phyloP scores from a whole-genome alignment of 2,329 filamentous ascomycete species.

The Penicillium sp. region DNA sequence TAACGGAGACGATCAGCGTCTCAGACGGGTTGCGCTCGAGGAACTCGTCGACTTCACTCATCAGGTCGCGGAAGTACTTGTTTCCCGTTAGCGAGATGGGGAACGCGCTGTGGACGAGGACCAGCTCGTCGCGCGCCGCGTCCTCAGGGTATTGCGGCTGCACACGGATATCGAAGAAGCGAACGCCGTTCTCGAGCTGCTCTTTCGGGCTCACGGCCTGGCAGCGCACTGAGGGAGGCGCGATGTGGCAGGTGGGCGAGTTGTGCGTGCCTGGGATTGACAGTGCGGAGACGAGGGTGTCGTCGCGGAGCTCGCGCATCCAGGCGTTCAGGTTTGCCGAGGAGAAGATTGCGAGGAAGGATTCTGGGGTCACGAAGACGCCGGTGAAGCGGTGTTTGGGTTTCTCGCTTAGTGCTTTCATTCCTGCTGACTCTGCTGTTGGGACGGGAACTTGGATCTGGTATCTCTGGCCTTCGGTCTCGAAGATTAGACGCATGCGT shows the following conservation, averaged over 20 bases:
- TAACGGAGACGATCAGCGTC: conserved; percentile 79
- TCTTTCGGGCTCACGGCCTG: conserved; percentile 74
- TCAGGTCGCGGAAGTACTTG: conserved; percentile 73
- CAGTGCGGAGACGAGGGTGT: conserved; percentile 71
- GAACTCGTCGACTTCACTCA: conserved; percentile 70
- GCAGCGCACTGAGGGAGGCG: conserved; percentile 88
- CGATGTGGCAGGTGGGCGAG: conserved; percentile 77
- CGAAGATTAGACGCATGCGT: conserved; percentile 71
- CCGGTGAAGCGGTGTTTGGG: conserved; percentile 60
- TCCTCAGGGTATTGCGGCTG: conserved; percentile 60
- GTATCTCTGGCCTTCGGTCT: conserved; percentile 62
- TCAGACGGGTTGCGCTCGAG: conserved; percentile 75
- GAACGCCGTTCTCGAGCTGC: conserved; percentile 85
- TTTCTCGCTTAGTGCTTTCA: conserved; percentile 56
- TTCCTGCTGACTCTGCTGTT: conserved; percentile 57
- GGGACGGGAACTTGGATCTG: conserved; percentile 69
- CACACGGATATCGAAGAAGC: conserved; percentile 90
- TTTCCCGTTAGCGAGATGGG: conserved; percentile 78
- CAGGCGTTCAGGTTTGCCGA: conserved; percentile 68
- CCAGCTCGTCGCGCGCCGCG: conserved; percentile 61
- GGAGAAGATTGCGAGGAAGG: conserved; percentile 63
- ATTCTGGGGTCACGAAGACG: conserved; percentile 59
- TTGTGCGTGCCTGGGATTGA: conserved; percentile 97
- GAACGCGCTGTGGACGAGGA: conserved; percentile 87
- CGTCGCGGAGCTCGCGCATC: conserved; percentile 75